phyloP scores from a whole-genome alignment of 208 protist genomes.

The Lotmaria passim region DNA sequence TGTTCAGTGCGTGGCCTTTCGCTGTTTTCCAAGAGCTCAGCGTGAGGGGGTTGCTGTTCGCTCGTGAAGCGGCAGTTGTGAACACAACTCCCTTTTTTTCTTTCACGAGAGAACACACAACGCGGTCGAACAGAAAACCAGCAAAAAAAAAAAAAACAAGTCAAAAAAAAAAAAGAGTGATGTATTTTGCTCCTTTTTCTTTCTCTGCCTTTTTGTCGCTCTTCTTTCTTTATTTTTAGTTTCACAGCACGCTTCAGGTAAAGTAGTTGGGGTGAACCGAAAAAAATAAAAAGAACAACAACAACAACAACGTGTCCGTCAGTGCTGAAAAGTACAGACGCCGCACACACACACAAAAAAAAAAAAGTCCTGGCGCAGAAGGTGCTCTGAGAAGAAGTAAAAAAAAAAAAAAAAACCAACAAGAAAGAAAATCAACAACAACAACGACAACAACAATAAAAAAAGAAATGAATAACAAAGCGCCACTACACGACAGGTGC shows the following conservation, averaged over 20 bases:
- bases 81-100: not conserved
- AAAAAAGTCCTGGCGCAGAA: not conserved
- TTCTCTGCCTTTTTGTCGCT: too few relatives aligned
- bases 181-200: not conserved
- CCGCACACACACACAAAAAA: not conserved
- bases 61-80: not conserved
- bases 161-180: constrained; percentile 7
- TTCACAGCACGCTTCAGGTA: too few relatives aligned
- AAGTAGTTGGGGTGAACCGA: not conserved
- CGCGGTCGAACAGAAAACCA: not conserved
- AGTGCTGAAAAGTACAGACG: not conserved
- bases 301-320: constrained; percentile 13
- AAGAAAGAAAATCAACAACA: not conserved
- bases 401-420: not conserved
- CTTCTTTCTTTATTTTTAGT: too few relatives aligned
- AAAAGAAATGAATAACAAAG: too few relatives aligned
- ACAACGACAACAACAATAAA: too few relatives aligned
- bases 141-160: not conserved
- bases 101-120: not conserved
- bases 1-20: too few relatives aligned
- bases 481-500: too few relatives aligned
- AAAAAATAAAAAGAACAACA: not conserved
- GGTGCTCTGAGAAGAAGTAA: not conserved
- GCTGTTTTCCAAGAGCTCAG: too few relatives aligned
- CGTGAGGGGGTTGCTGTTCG: too few relatives aligned